Evolutionary conservation across 140 eudicot genomes (phyloP), one percentile per base, ranked within the genome.

Genomic region (Cichorium intybus): DNA sequence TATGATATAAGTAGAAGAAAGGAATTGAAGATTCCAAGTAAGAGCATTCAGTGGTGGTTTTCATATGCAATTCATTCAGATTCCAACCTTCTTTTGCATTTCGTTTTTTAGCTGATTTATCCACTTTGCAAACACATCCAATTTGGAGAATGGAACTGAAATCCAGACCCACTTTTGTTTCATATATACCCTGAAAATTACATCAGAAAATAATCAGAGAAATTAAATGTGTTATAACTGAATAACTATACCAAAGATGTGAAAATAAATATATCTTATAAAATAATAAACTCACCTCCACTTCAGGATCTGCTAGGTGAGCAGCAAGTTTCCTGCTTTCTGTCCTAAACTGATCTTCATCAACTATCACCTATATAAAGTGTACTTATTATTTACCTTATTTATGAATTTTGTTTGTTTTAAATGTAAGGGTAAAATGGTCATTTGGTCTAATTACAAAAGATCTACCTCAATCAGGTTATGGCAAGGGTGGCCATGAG

Each of bases 301-400:
- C 96, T 75, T 94, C 99, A 27, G 99, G 99, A 77, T 94, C 97
- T 45, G 99, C 97, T 72, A 94, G 86, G 79, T 89, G 97, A 71
- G 97, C 96, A 57, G 81, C 88, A 56, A 94, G 83, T 74, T 87
- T 94, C 71, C 78, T 84, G 83, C 91, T 89, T 75, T 86, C 99
- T 57, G 71, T 64, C 71, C 77, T 82, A 77, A 86, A 94, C 56
- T 89, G 89, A 60, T 84, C 88, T 85, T 94, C 99, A 74, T 89
- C 91, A 67, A 84, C 84, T 22, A 66, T 72, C 49, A 94, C 97
- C 99, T 94, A 57, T 94, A 61, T 31, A 64, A 49, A 52, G 8
- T 20, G 21, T n/a, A 52, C 35, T 56, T 24, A 43, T 49, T 41
- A 21, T 10, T 71, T 45, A 45, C 61, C 76, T 17, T 48, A 18